phyloP scores from a whole-genome alignment of 441 rosid genomes.

The Viola pubescens region DNA sequence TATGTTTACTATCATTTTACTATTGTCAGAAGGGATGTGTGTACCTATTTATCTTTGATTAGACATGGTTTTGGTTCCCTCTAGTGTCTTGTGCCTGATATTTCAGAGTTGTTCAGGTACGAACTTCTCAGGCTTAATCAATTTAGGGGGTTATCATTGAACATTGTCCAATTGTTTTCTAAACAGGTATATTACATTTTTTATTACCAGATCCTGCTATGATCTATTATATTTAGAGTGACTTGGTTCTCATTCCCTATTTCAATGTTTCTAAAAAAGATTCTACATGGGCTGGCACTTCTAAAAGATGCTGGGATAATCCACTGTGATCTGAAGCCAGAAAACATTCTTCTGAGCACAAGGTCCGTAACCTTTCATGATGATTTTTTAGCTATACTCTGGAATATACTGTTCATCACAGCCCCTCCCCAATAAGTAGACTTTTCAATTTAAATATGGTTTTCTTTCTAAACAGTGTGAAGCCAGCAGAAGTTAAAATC shows the following conservation, averaged over 20 bases:
- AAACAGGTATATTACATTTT: conserved; percentile 64
- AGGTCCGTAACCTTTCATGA: conserved; percentile 38
- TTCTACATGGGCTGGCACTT: conserved; percentile 81
- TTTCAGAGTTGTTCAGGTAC: conserved; percentile 47
- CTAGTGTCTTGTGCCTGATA: conserved; percentile 15
- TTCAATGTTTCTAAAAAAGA: conserved; percentile 36
- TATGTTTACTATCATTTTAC: not conserved
- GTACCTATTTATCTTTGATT: conserved; percentile 7
- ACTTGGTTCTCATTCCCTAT: conserved; percentile 5
- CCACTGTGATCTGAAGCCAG: conserved; percentile 99
- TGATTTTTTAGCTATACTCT: conserved; percentile 12
- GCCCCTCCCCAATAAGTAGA: too few relatives aligned
- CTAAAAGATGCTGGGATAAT: conserved; percentile 96
- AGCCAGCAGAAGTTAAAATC: conserved; percentile 94
- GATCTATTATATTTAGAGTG: conserved; percentile 12
- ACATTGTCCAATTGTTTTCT: conserved; percentile 93
- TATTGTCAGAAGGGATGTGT: not conserved
- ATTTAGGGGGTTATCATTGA: conserved; percentile 89
- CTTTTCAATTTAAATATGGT: conserved; percentile 20
- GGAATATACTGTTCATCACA: too few relatives aligned
- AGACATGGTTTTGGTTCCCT: conserved; percentile 9
- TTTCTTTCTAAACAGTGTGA: conserved; percentile 46
- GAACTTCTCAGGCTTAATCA: conserved; percentile 98
- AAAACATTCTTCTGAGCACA: conserved; percentile 91
- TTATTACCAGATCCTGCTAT: conserved; percentile 2